Evolutionary conservation across 176 grass and related monocot genomes (phyloP), one percentile per base, ranked within the genome.

Genomic region (Lolium perenne): DNA sequence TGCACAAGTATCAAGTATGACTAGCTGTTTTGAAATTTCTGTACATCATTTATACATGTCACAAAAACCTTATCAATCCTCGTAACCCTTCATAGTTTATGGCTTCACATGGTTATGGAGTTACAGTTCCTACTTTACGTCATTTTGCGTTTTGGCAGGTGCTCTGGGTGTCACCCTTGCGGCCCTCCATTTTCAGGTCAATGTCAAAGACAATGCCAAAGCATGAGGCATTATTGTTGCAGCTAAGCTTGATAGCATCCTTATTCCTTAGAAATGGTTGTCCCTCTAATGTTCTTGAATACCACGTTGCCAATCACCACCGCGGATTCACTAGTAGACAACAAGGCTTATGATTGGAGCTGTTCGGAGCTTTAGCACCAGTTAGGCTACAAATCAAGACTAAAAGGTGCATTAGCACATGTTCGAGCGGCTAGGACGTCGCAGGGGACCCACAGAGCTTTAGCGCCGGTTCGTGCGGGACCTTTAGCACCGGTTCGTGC

Each of bases 231-330:
- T 35, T 84, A 55, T 18, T 74, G 72, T 92, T 97, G 84, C 92
- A 94, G 49, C 60, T 81, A 1, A 97, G 86, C 1, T 73, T 91
- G 7, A 97, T 90, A n/a, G 95, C 95, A 49, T 29, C 29, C 29
- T 29, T 29, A 29, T 2, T 86, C 54, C 46, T 82, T 29, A 10
- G 81, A 86, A 15, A 61, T 51, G 13, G 86, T 97, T 23, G 95
- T 97, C 13, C 95, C 95, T 38, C 45, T 78, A 48, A 94, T 94
- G 67, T 94, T 93, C 29, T 71, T 86, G 74, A 85, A 97, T 0
- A 76, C 18, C 12, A 97, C 80, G 8, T 84, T 38, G 65, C 91
- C 90, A 6, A 95, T 78, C 84, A 84, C 80, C 17, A 98, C 93
- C 0, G 93, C 95, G 29, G 29, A 29, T 29, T 29, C 29, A 29